Percentiles rank a stretch among this genome's conserved stretches.
These are phyloP conservation scores for Penicillium palitans DNA, from an alignment of 2,329 filamentous ascomycete species.

Conservation along the genomic window DNA sequence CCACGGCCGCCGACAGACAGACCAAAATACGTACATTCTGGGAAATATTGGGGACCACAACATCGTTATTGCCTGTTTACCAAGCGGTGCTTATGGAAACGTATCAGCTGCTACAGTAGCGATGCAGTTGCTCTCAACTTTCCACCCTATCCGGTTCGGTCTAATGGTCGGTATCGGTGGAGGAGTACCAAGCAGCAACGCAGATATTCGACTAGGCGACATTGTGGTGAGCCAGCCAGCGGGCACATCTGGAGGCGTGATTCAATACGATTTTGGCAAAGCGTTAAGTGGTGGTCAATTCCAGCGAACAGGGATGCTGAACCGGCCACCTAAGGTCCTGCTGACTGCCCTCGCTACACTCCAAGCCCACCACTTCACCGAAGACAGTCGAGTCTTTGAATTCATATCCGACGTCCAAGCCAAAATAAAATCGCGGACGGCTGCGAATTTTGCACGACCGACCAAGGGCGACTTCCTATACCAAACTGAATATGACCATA, in stretches of 20 bases:
- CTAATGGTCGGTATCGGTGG: constrained; percentile 25
- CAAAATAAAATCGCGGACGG: no score
- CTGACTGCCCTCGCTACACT: neutral
- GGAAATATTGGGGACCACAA: constrained; percentile 25
- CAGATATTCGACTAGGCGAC: constrained; percentile 24
- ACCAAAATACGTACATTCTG: constrained; percentile 22
- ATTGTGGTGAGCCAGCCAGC: constrained; percentile 17
- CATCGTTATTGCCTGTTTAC: constrained; percentile 22
- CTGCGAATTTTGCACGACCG: no score
- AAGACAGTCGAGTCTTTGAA: no score
- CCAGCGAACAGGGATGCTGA: constrained; percentile 5
- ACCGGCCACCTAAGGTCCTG: neutral
- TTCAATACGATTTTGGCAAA: constrained; percentile 21
- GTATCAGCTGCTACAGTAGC: constrained; percentile 16
- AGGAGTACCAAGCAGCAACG: constrained; percentile 12
- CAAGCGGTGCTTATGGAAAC: constrained; percentile 12
- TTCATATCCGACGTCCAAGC: no score
- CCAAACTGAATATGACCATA: no score
- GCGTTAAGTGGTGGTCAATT: neutral
- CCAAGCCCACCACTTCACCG: neutral
- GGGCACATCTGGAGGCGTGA: constrained; percentile 9
- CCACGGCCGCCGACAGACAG: constrained; percentile 12
- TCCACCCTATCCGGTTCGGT: constrained; percentile 20
- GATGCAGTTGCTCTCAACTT: constrained; percentile 20
- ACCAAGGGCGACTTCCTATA: no score